Evolutionary conservation across 1,139 yeast species (phyloP).

Genomic region (Meyerozyma elateridarum): DNA sequence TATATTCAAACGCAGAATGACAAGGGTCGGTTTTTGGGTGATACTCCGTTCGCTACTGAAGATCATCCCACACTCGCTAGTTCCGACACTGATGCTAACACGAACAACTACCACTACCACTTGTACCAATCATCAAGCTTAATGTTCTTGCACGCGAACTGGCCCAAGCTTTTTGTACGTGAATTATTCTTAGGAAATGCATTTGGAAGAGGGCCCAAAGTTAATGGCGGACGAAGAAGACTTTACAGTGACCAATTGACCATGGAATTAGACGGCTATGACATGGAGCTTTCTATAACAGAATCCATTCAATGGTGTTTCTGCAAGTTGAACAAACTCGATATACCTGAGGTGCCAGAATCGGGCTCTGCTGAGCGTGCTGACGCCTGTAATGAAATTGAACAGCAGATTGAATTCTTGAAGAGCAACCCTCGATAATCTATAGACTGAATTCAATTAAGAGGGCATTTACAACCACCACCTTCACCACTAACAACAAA

Average conservation of each 20-base stretch:
- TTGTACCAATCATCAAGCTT: slow-evolving; percentile 24
- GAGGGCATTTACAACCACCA: no score
- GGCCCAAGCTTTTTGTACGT: slow-evolving; percentile 29
- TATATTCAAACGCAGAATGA: slow-evolving; percentile 18
- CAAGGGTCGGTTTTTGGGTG: slow-evolving; percentile 8
- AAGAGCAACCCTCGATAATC: no score
- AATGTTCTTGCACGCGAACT: slow-evolving; percentile 35
- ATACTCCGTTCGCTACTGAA: slow-evolving; percentile 12
- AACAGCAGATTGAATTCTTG: slow-evolving; percentile 23
- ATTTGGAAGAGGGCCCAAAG: slow-evolving; percentile 26
- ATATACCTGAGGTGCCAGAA: slow-evolving; percentile 20
- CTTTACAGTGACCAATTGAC: slow-evolving; percentile 25
- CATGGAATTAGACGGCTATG: slow-evolving; percentile 24
- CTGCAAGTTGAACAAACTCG: slow-evolving; percentile 21
- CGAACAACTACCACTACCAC: slow-evolving; percentile 27
- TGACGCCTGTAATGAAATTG: slow-evolving; percentile 22
- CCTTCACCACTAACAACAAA: no score
- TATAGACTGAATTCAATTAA: no score
- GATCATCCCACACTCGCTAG: slow-evolving; percentile 20
- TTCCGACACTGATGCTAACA: slow-evolving; percentile 17
- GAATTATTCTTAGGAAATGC: slow-evolving; percentile 24
- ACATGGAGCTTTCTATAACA: slow-evolving; percentile 26
- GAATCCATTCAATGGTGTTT: slow-evolving; percentile 25
- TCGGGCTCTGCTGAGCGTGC: slow-evolving; percentile 18
- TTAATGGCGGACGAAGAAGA: slow-evolving; percentile 20